Evolutionary conservation across 768 basidiomycete genomes (phyloP).

Genomic region (Lyophyllum shimeji): DNA sequence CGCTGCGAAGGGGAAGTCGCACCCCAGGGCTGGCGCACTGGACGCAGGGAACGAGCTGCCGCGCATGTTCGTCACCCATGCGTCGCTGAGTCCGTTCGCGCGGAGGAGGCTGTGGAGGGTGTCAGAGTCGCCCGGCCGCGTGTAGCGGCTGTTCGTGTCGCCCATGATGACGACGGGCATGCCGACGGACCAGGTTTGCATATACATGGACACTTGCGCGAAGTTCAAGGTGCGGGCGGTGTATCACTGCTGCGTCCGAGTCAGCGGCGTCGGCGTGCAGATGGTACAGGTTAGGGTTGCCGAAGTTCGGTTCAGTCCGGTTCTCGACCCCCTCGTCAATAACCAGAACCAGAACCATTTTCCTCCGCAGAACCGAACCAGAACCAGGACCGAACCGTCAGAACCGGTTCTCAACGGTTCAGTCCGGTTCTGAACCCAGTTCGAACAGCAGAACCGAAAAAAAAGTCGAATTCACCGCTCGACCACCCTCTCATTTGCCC

Average conservation of each 20-base stretch:
- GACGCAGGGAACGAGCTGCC: constrained; percentile 25
- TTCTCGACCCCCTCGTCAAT: no score
- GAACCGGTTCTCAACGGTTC: no score
- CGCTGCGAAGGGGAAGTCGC: constrained; percentile 29
- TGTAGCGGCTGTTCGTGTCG: constrained; percentile 38
- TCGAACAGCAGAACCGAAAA: no score
- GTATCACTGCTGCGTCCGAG: constrained; percentile 29
- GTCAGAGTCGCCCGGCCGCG: constrained; percentile 25
- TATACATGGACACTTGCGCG: constrained; percentile 29
- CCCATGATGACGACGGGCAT: constrained; percentile 37
- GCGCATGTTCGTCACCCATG: constrained; percentile 30
- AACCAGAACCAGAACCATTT: no score
- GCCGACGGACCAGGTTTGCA: constrained; percentile 27
- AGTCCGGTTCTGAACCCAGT: no score
- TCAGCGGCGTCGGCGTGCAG: constrained; percentile 37
- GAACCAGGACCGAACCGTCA: no score
- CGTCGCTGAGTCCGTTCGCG: constrained; percentile 24
- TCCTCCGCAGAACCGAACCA: no score
- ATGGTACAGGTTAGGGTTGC: constrained; percentile 39
- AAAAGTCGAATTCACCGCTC: no score
- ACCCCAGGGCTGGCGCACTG: constrained; percentile 26
- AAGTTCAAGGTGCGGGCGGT: constrained; percentile 31
- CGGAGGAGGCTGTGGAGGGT: constrained; percentile 22
- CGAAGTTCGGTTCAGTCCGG: no score
- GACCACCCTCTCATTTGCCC: no score